Conservation (phyloP, 2,329 filamentous ascomycete genomes). For the Dactylonectria estremocensis region DNA sequence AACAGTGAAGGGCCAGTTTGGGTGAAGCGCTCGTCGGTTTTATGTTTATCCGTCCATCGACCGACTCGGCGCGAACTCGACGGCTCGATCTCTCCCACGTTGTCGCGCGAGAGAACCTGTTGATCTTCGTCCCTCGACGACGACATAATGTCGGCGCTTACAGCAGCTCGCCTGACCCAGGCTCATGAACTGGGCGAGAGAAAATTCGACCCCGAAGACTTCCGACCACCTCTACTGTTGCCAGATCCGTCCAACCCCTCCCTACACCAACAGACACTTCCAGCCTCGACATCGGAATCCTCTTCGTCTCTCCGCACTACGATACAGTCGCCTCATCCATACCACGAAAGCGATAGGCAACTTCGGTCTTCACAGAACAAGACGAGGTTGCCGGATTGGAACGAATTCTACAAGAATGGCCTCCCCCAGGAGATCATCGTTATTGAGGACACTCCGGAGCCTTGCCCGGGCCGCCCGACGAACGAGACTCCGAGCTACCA, state of each 20-base stretch:
- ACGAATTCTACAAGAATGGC: slow-evolving; percentile 86
- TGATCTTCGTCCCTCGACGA: slow-evolving; percentile 8
- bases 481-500: not conserved
- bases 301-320: not conserved
- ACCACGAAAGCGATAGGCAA: slow-evolving; percentile 4
- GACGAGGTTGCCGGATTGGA: slow-evolving; percentile 75
- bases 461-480: slow-evolving; percentile 40
- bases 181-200: not conserved
- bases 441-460: slow-evolving; percentile 81
- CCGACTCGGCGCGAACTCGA: slow-evolving; percentile 8
- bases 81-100: not conserved
- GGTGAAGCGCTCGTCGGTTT: not conserved
- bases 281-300: not conserved
- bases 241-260: slow-evolving; percentile 6
- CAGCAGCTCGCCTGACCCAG: slow-evolving; percentile 5
- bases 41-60: slow-evolving; percentile 2
- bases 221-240: slow-evolving; percentile 5
- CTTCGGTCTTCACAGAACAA: slow-evolving; percentile 8
- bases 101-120: not conserved
- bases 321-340: slow-evolving; percentile 2
- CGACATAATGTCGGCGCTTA: slow-evolving; percentile 6
- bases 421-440: slow-evolving; percentile 88
- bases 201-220: slow-evolving; percentile 5
- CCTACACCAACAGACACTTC: slow-evolving; percentile 2
- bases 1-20: not conserved